phyloP scores from a whole-genome alignment of 1,284 basidiomycete genomes.

The Neolentinus lepideus region DNA sequence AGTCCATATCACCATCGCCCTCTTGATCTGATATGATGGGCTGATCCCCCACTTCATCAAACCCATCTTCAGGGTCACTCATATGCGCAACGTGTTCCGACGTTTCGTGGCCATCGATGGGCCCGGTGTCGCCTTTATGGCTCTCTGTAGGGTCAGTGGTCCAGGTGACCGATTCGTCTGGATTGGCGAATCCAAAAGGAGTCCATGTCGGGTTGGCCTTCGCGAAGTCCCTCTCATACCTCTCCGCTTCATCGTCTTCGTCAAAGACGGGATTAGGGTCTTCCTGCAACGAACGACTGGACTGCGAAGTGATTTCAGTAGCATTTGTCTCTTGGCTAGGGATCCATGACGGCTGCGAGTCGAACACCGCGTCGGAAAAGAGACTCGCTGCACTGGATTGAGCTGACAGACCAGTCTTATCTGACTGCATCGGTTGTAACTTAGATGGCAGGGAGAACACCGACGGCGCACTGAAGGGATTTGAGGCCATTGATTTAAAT shows the following conservation, averaged over 20 bases:
- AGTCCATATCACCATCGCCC: slow-evolving; percentile 20
- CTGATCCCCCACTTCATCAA: background rate
- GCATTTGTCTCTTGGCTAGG: slow-evolving; percentile 54
- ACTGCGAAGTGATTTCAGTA: slow-evolving; percentile 29
- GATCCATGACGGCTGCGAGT: slow-evolving; percentile 47
- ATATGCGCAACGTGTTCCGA: background rate
- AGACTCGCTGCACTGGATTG: slow-evolving; percentile 48
- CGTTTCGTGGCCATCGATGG: slow-evolving; percentile 7
- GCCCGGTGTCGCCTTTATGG: slow-evolving; percentile 29
- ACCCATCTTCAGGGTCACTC: background rate
- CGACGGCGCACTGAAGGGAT: slow-evolving; percentile 33
- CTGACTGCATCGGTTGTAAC: slow-evolving; percentile 8
- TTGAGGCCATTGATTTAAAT: slow-evolving; percentile 11
- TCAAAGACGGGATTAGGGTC: slow-evolving; percentile 26
- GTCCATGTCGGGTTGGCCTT: slow-evolving; percentile 48
- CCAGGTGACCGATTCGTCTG: slow-evolving; percentile 40
- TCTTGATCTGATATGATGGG: slow-evolving; percentile 10
- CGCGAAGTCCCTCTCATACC: slow-evolving; percentile 53
- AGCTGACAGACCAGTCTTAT: slow-evolving; percentile 27
- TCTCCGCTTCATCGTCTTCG: slow-evolving; percentile 65
- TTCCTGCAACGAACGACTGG: slow-evolving; percentile 12
- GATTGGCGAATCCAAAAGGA: slow-evolving; percentile 30
- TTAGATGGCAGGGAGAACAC: slow-evolving; percentile 33
- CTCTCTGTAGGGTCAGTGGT: slow-evolving; percentile 31
- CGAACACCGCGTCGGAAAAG: slow-evolving; percentile 42